Evolutionary conservation across 2,329 filamentous ascomycete species (phyloP), one percentile per base, ranked within the genome.

Genomic region (Colletotrichum eremochloae): DNA sequence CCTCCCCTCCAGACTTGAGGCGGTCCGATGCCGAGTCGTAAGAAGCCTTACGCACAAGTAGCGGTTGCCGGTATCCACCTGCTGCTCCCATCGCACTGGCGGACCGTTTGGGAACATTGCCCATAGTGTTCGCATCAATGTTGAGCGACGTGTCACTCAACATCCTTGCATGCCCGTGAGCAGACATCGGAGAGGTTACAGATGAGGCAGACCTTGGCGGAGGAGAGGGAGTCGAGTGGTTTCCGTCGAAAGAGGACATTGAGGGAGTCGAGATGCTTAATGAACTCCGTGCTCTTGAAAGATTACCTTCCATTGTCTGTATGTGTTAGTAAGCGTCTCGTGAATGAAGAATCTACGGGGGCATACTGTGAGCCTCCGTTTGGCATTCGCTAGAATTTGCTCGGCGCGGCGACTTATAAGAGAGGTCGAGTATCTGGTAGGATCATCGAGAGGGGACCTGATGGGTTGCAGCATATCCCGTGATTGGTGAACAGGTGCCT

Each of bases 251-350:
- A 11, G 80, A 81, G 15, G 81, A 78, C 48, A 82, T 79, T 5
- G 74, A 80, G 71, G 46, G 80, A 75, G 12, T 80, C 77, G 72
- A 81, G 74, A 85, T 83, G 57, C 89, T 86, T 33, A 94, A 85
- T 12, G 92, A 92, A 74, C 89, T 90, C 76, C 94, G 90, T 40
- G 94, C 95, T 73, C 94, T 92, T 69, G 88, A 92, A 29, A 98
- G 86, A 76, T 98, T 98, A 48, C 93, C 94, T 82, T 98, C 96
- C 95, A 98, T 97, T 42, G 94, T 93, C 94, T 97, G 80, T 31
- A 62, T 18, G 46, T 56, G 72, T 82, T 74, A 81, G 78, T 61
- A 12, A 38, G 29, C 33, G 42, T 56, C 61, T 33, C n/a, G 9
- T 24, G 20, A n/a, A 24, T 1, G 40, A 20, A 29, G 18, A n/a